phyloP scores from a whole-genome alignment of 1,139 yeast species.

The Kodamaea plutei region DNA sequence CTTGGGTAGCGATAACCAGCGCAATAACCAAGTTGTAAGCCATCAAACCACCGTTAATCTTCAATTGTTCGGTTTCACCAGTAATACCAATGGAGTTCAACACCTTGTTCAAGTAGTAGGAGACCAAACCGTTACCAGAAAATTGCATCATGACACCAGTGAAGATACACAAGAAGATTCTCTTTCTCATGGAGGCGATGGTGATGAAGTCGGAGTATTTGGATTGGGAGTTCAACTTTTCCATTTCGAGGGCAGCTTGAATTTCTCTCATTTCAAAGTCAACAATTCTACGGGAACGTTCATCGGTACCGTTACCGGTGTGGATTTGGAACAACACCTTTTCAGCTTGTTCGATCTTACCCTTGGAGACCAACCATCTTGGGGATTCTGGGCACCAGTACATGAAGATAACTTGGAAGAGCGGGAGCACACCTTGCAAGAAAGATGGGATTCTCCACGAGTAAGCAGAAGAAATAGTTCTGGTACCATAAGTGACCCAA shows the following conservation, averaged over 20 bases:
- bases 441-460: conserved; percentile 49
- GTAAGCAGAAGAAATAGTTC: conserved; percentile 22
- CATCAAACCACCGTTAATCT: conserved; percentile 45
- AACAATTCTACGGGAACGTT: conserved; percentile 30
- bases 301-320: conserved; percentile 32
- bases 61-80: conserved; percentile 36
- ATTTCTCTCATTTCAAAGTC: conserved; percentile 47
- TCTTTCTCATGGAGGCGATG: conserved; percentile 38
- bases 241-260: conserved; percentile 34
- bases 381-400: conserved; percentile 47
- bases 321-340: conserved; percentile 35
- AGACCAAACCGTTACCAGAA: conserved; percentile 50
- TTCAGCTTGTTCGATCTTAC: conserved; percentile 34
- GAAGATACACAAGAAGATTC: conserved; percentile 35
- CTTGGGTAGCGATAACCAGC: conserved; percentile 24
- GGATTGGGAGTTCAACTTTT: conserved; percentile 22
- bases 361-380: conserved; percentile 36
- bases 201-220: conserved; percentile 34
- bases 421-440: conserved; percentile 39
- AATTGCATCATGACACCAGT: conserved; percentile 42
- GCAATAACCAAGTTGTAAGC: conserved; percentile 39
- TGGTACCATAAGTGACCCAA: conserved; percentile 49
- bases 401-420: conserved; percentile 22
- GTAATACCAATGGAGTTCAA: conserved; percentile 49
- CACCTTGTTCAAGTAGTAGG: conserved; percentile 48